Evolutionary conservation across 495 filamentous ascomycete species (phyloP), one percentile per base, ranked within the genome.

Genomic region (Daldinia decipiens): DNA sequence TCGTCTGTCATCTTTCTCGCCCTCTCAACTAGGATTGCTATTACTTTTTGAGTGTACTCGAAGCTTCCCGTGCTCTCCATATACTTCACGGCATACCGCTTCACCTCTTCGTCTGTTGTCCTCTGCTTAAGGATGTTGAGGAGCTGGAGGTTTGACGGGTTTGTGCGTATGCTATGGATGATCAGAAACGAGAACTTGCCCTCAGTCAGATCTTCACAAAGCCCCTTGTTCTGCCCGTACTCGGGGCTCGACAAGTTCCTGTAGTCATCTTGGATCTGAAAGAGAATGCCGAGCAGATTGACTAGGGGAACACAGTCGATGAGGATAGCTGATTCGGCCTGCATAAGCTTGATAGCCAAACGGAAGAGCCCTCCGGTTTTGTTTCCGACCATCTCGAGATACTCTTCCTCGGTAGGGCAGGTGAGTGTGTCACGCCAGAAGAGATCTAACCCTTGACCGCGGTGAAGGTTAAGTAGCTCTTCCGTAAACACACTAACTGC

Each of bases 181-280:
- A 99, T 92, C 5, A 95, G 95, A 76, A 97, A 98, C 27, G 91
- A 94, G 83, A 98, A 99, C 86, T 99, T 99, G 45, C 95, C 95
- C 82, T 99, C 95, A 0, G 95, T 98, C 68, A 99, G 80, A 78
- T 99, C 95, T 83, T 99, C 95, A 79, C 93, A 97, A 68, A 97
- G 88, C 62, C 95, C 96, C 83, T 98, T 99, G 73, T 95, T 95
- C 53, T 89, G 82, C 53, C 91, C 89, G 81, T 98, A 98, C 66
- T 88, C 84, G 27, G 78, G 79, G 59, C 85, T 88, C 51, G 81
- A 90, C 19, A 99, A 87, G 77, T 99, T 99, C 67, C 93, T 86
- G 82, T 97, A 97, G 83, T 99, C 95, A 79, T 99, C 95, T 72
- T 92, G 91, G 82, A 98, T 97, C 79, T 98, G 94, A 83, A 95